These are phyloP conservation scores for Pichia heedii DNA, from an alignment of 805 yeast genomes.

Conservation along the genomic window DNA sequence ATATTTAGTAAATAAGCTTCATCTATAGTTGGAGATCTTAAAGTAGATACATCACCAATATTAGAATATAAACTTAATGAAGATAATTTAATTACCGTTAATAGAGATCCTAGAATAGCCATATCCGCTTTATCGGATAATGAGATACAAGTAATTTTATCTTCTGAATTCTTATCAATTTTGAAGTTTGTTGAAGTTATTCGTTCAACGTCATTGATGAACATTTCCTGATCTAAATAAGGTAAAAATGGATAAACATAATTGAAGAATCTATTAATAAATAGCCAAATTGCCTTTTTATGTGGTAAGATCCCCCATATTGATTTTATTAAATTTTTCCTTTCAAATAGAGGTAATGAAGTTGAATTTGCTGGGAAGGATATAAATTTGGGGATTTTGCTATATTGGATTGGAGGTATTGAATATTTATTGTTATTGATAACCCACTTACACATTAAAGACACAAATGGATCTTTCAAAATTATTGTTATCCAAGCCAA, in stretches of 20 bases:
- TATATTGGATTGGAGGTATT: background rate
- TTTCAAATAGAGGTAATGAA: background rate
- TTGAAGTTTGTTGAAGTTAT: conserved; percentile 26
- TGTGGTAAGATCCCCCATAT: conserved; percentile 32
- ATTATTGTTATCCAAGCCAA: conserved; percentile 39
- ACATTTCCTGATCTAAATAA: conserved; percentile 31
- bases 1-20: conserved; percentile 26
- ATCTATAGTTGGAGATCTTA: background rate
- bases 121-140: conserved; percentile 37
- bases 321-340: conserved; percentile 7
- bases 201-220: conserved; percentile 24
- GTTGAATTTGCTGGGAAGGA: background rate
- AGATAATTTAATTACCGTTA: conserved; percentile 35
- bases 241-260: conserved; percentile 42
- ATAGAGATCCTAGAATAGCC: conserved; percentile 37
- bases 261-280: conserved; percentile 36
- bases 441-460: conserved; percentile 25
- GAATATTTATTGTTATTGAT: conserved; percentile 12
- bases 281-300: conserved; percentile 34
- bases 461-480: conserved; percentile 35
- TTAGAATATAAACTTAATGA: conserved; percentile 16
- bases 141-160: conserved; percentile 22
- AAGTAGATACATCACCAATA: background rate
- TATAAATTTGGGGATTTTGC: background rate
- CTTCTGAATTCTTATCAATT: conserved; percentile 18